These are phyloP conservation scores for Arthroderma sp. DNA, from an alignment of 2,329 filamentous ascomycete genomes.

Conservation along the genomic window DNA sequence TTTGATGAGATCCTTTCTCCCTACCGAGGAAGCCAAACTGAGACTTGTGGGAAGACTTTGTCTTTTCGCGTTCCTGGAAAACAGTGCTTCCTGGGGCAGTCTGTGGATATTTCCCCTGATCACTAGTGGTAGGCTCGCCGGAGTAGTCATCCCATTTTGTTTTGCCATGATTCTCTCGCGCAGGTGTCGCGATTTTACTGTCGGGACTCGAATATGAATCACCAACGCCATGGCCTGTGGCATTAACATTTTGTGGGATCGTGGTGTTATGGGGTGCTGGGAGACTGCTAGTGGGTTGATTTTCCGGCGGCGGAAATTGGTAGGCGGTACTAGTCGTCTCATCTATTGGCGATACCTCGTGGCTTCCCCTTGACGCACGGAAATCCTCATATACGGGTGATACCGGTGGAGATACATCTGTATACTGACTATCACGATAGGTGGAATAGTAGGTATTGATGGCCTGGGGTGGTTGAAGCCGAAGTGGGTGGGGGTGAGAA, in stretches of 20 bases:
- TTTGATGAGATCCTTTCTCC: slow-evolving; percentile 25
- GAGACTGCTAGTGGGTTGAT: slow-evolving; percentile 17
- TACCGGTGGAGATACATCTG: slow-evolving; percentile 34
- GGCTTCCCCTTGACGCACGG: slow-evolving; percentile 13
- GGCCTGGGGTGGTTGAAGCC: not conserved
- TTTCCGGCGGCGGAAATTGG: slow-evolving; percentile 12
- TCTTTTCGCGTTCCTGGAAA: slow-evolving; percentile 15
- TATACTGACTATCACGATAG: slow-evolving; percentile 15
- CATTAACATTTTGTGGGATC: too few relatives aligned
- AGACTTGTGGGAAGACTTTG: slow-evolving; percentile 17
- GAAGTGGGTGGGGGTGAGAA: not conserved
- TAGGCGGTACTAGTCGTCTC: slow-evolving; percentile 11
- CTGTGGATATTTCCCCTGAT: slow-evolving; percentile 43
- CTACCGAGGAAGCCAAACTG: slow-evolving; percentile 19
- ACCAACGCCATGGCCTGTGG: too few relatives aligned
- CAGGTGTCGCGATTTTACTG: slow-evolving; percentile 1
- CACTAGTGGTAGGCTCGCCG: slow-evolving; percentile 49
- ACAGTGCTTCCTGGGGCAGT: slow-evolving; percentile 37
- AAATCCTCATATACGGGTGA: slow-evolving; percentile 22
- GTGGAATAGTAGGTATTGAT: slow-evolving; percentile 1
- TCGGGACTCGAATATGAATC: too few relatives aligned
- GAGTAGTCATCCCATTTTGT: slow-evolving; percentile 52
- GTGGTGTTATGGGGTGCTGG: slow-evolving; percentile 10
- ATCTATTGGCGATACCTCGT: slow-evolving; percentile 31
- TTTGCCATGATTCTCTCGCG: slow-evolving; percentile 8